Percentiles rank a stretch among this genome's conserved stretches.
phyloP scores from a whole-genome alignment of 192 early-diverging fungal genomes.

The Gryganskiella cystojenkinii region DNA sequence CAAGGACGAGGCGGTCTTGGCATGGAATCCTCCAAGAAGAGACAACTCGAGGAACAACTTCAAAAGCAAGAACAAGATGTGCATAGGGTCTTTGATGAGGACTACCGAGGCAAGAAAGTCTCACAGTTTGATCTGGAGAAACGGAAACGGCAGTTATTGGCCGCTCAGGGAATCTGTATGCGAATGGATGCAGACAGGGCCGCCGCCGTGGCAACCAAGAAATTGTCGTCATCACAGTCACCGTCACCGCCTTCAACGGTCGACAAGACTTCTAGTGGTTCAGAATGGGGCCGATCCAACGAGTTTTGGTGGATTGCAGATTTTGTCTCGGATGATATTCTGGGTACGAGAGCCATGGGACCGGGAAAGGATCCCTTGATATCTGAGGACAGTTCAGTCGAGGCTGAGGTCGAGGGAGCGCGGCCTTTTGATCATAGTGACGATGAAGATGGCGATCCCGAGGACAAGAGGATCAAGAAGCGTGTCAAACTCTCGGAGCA shows the following conservation, averaged over 20 bases:
- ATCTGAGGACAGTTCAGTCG: not conserved
- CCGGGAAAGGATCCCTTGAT: slow-evolving; percentile 4
- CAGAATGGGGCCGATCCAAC: slow-evolving; percentile 21
- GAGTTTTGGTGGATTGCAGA: slow-evolving; percentile 46
- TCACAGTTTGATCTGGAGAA: slow-evolving; percentile 45
- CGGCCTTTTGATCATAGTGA: slow-evolving; percentile 21
- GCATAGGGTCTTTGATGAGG: slow-evolving; percentile 47
- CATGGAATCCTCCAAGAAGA: slow-evolving; percentile 52
- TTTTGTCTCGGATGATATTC: slow-evolving; percentile 30
- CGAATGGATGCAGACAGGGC: slow-evolving; percentile 52
- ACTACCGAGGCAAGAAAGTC: slow-evolving; percentile 47
- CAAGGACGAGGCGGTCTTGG: slow-evolving; percentile 61
- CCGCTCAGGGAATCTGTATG: slow-evolving; percentile 54
- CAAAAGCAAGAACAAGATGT: slow-evolving; percentile 19
- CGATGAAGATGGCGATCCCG: slow-evolving; percentile 19
- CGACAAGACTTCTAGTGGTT: not conserved
- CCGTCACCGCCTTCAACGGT: no score
- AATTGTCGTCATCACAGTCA: no score
- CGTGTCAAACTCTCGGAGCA: slow-evolving; percentile 14
- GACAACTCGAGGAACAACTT: slow-evolving; percentile 47
- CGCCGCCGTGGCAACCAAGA: not conserved
- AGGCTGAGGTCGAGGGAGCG: not conserved
- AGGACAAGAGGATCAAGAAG: slow-evolving; percentile 33
- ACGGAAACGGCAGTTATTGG: slow-evolving; percentile 40
- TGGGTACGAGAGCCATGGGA: slow-evolving; percentile 40